Base-by-base conservation (phyloP, 768 basidiomycete genomes). In the Rhizopogon rudus region DNA sequence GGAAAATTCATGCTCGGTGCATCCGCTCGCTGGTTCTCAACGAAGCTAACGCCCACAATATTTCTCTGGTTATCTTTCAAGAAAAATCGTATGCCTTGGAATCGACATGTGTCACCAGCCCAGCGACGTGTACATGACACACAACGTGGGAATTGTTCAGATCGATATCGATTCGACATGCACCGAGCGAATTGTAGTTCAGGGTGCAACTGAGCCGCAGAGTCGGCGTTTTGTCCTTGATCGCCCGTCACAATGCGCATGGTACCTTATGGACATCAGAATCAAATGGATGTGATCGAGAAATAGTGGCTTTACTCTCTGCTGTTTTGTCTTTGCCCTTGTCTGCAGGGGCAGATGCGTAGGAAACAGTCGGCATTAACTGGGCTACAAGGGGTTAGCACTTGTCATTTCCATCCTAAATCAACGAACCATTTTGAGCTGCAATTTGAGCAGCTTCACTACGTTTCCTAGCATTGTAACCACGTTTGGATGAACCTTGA, bases 21-120 rank as follows among this genome's bases (percentile, higher is more conserved):
- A 59, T 84, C 83, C 2, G 78, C 71, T 55, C 79, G 80, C 57
- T 81, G 80, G 57, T 76, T 79, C 69, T 87, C 86, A 35, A 82
- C 79, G 61, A 91, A 92, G 60, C 83, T 82, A 52, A 88, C 80
- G 20, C 83, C 86, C 44, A 82, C 76, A 45, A 89, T 80, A 42
- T 79, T 77, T 57, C 78, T 71, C 40, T 83, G 74, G 40, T 69
- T 58, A 57, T 88, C 82, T 58, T 86, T 83, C 62, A 88, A 73
- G 69, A 92, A 86, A 65, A 82, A 88, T 17, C 90, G 82, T 59
- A 92, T 87, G n/a, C 83, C 83, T 67, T 91, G 90, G 70, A 92
- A 92, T 25, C 90, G 84, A 65, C 90, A 92, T 2, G 88, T 91
- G 65, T 92, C 90, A 40, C 90, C 89, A 1, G 88, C 88, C 89